Evolutionary conservation across 2,329 filamentous ascomycete species (phyloP).

Genomic region (Trichoderma simmonsii): DNA sequence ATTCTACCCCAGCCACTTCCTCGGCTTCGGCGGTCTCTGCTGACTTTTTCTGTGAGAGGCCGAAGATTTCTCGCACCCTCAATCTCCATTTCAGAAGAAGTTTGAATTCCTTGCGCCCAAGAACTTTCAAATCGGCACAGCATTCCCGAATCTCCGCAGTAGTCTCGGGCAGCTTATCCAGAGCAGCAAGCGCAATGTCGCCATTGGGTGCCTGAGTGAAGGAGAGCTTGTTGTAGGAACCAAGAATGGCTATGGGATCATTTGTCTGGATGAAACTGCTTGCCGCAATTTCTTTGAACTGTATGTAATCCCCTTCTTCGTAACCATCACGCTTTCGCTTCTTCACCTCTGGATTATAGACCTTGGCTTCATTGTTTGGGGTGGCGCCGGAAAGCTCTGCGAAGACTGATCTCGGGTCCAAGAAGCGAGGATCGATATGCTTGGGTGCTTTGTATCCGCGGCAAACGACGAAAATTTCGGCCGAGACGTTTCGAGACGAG

Average conservation of each 20-base stretch:
- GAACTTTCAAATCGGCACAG: conserved; percentile 80
- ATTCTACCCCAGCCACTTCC: conserved; percentile 77
- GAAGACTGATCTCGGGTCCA: conserved; percentile 87
- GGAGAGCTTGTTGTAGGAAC: conserved; percentile 76
- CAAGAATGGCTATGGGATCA: conserved; percentile 90
- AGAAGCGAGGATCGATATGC: conserved; percentile 83
- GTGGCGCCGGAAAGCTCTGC: conserved; percentile 82
- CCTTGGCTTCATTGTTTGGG: conserved; percentile 95
- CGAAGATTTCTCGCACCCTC: conserved; percentile 85
- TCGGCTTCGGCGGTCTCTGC: conserved; percentile 44
- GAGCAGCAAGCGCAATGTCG: conserved; percentile 80
- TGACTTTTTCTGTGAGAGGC: conserved; percentile 73
- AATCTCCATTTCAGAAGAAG: conserved; percentile 84
- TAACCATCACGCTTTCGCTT: conserved; percentile 98
- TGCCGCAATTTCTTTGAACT: conserved; percentile 84
- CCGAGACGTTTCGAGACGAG: conserved; percentile 91
- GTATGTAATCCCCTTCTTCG: conserved; percentile 89
- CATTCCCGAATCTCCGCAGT: conserved; percentile 75
- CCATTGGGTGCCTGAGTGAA: conserved; percentile 78
- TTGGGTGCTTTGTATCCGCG: conserved; percentile 94
- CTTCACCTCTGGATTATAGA: conserved; percentile 96
- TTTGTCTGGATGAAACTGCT: conserved; percentile 92
- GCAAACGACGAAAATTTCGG: conserved; percentile 98
- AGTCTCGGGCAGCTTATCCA: conserved; percentile 83
- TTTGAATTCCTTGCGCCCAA: conserved; percentile 94